These are phyloP conservation scores for Podaxis carcinomalis DNA, from an alignment of 768 basidiomycete species.

Conservation along the genomic window DNA sequence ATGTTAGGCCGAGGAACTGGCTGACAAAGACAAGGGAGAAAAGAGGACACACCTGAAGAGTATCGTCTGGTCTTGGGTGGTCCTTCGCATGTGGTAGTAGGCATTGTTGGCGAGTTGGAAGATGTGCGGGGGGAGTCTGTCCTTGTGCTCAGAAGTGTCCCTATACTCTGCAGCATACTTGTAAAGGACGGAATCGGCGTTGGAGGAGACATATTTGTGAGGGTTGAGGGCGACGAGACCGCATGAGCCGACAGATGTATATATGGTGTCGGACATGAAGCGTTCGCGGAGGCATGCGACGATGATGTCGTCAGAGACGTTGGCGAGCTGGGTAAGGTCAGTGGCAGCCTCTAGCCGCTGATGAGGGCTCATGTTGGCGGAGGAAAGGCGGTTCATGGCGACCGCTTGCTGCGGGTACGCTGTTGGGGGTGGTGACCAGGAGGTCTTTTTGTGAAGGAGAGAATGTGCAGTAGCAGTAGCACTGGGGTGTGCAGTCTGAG, in stretches of 20 bases:
- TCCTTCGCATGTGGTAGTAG: constrained; percentile 95
- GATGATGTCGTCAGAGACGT: constrained; percentile 79
- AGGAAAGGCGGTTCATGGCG: constrained; percentile 29
- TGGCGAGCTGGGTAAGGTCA: constrained; percentile 65
- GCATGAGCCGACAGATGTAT: constrained; percentile 69
- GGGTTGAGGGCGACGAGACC: constrained; percentile 87
- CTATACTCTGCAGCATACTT: constrained; percentile 87
- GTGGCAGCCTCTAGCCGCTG: constrained; percentile 69
- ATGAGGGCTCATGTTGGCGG: constrained; percentile 41
- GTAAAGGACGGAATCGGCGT: constrained; percentile 79
- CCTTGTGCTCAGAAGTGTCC: constrained; percentile 61
- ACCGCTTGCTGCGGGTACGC: constrained; percentile 10
- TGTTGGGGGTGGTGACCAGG: constrained; percentile 21
- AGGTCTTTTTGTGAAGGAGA: constrained; percentile 10
- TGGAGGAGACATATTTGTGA: constrained; percentile 82
- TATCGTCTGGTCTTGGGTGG: constrained; percentile 88
- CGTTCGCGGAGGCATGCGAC: constrained; percentile 83
- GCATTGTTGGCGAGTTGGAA: constrained; percentile 89
- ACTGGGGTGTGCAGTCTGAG: background rate
- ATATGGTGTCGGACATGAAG: constrained; percentile 80
- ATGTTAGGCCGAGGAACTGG: constrained; percentile 3
- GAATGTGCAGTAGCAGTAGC: constrained; percentile 7
- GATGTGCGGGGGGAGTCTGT: constrained; percentile 74
- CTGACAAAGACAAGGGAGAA: background rate
- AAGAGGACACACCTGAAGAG: constrained; percentile 64